Base-by-base conservation (phyloP, 2,329 filamentous ascomycete genomes). In the Sporothrix variecibatus region DNA sequence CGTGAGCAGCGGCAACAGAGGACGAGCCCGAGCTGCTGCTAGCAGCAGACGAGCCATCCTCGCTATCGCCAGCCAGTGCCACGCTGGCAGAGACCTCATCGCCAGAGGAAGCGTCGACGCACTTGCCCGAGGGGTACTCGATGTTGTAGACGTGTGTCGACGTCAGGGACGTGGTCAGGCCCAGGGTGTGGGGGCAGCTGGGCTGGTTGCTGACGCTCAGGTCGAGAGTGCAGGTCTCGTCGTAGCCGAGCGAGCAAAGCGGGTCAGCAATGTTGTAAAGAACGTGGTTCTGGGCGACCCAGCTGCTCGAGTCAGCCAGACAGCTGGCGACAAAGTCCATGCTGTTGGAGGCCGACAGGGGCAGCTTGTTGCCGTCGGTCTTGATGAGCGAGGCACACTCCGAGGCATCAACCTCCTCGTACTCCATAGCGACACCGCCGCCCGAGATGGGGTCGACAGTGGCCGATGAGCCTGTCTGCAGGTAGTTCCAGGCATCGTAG, bases 401-500 rank as follows among this genome's bases (percentile, higher is more conserved):
- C 69, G 81, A 81, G 74, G 85, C 82, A 74, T 84, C 80, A 72
- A 87, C 84, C 46, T 83, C 80, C 79, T 87, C 83, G 78, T 84
- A 89, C 58, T 85, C 80, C 83, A 89, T 88, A 53, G 81, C 78
- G 60, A 87, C 81, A 69, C 85, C 85, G 64, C 88, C 88, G 74
- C 87, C 88, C 49, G 79, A 74, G 2, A 83, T 81, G 17, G 87
- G 87, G 69, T 83, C 78, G 17, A 83, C 79, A 8, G 80, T 82
- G 56, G 88, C 88, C 15, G 83, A 82, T 75, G 84, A 78, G 76
- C 88, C 88, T 46, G 84, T 87, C 77, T 81, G 80, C 56, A 90
- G 86, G 78, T 87, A 86, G 83, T 89, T 89, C 87, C 87, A 90
- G 69, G 88, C 88, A 76, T 90, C 88, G 82, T 90, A 90, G 76